These are phyloP conservation scores for Durusdinium trenchii DNA, from an alignment of 73 alveolate species.

Conservation along the genomic window DNA sequence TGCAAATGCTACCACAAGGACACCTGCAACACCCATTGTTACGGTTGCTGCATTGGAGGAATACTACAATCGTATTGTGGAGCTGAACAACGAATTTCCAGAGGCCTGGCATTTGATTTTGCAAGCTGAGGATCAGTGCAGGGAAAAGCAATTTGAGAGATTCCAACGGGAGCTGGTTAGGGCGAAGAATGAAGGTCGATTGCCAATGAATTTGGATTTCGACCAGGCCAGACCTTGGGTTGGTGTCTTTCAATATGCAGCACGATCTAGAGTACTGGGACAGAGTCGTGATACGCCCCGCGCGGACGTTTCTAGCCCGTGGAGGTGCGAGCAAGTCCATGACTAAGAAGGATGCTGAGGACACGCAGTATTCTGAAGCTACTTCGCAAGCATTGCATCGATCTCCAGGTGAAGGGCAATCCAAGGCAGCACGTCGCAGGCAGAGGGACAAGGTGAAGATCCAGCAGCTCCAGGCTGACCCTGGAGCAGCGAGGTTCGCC, in stretches of 20 bases:
- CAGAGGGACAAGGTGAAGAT: not conserved
- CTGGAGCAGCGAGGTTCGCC: not conserved
- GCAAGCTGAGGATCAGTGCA: constrained; percentile 26
- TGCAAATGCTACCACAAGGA: too few species aligned
- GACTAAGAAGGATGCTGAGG: not conserved
- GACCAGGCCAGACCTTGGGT: constrained; percentile 2
- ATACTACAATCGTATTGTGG: not conserved
- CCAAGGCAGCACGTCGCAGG: not conserved
- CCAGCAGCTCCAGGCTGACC: not conserved
- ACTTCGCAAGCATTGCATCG: not conserved
- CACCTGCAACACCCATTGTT: not conserved
- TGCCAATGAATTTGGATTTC: not conserved
- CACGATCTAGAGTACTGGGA: not conserved
- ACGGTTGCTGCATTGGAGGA: not conserved
- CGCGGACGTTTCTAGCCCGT: not conserved
- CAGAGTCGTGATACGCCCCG: not conserved
- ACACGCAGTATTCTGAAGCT: not conserved
- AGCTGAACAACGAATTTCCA: not conserved
- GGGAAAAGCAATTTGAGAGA: not conserved
- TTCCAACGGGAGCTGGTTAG: not conserved
- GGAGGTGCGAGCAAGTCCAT: not conserved
- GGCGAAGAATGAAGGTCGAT: not conserved
- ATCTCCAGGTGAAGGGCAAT: constrained; percentile 4
- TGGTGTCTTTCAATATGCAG: not conserved
- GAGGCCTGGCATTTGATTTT: not conserved